Base-by-base conservation (phyloP, 2,329 filamentous ascomycete genomes). In the Phialemoniopsis sp. region DNA sequence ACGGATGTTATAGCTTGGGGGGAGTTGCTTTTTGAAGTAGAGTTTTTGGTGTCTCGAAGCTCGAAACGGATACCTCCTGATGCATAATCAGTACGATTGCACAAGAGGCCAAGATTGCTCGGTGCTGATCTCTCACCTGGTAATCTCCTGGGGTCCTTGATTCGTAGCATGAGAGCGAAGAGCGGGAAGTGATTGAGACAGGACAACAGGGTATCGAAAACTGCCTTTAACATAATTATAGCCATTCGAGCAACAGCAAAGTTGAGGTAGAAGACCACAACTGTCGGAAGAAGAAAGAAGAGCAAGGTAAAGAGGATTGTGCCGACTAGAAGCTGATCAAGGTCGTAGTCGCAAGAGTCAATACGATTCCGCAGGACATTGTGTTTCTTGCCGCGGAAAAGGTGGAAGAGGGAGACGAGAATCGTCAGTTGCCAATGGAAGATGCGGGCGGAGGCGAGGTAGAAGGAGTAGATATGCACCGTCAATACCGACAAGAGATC, bases 341-440 rank as follows among this genome's bases (percentile, higher is more conserved):
- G 78, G 58, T 97, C 93, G 65, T 98, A 98, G 66, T 97, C 93
- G 71, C 93, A 98, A 34, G 90, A 95, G 60, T 98, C 93, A 54
- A 98, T 97, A 64, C 93, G 89, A 57, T 96, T 95, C 45, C 94
- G 86, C 16, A 98, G 78, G 13, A 98, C 85, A 51, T 98, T 98
- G 58, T 95, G 86, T 63, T 98, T 98, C 69, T 96, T 97, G 42
- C 93, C 94, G 26, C 91, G 87, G 59, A 98, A 98, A 9, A 98
- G 81, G 59, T 98, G 94, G 63, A 98, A 98, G n/a, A 98, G 80
- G 10, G 91, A 97, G 48, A 91, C 84, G 48, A 98, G 85, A 46
- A 98, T 97, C 4, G 87, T 95, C 45, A 98, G 81, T 64, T 98
- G 93, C 93, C 93, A 98, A 65, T 97, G 89, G 63, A 91, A 98